Conservation (phyloP, 208 protist species). For the Acanthamoeba rhysodes region DNA sequence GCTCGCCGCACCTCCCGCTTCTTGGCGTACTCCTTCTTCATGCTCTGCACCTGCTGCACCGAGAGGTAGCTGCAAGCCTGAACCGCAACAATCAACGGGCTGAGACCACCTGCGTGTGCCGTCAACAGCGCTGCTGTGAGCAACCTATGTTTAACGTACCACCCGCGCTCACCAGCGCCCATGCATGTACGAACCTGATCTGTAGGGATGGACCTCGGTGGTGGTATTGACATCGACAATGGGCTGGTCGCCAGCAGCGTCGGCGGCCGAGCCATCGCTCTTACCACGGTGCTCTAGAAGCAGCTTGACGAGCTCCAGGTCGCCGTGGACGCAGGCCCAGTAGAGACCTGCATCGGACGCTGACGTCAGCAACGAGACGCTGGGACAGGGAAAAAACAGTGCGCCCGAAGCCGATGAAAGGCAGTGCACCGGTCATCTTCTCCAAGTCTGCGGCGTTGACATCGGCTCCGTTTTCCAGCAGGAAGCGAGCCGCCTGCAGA, state of each 20-base stretch:
- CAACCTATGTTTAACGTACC: neutral
- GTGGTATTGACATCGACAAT: neutral
- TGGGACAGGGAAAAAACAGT: neutral
- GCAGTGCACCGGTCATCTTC: neutral
- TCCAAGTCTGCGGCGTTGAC: neutral
- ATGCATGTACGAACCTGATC: neutral
- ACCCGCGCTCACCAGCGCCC: neutral
- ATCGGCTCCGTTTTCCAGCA: neutral
- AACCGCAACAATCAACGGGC: neutral
- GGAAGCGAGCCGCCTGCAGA: neutral
- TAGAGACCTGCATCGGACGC: neutral
- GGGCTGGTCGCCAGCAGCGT: neutral
- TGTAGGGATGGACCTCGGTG: neutral
- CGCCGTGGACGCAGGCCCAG: neutral
- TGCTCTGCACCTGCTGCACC: neutral
- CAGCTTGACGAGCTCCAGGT: slow-evolving; percentile 18
- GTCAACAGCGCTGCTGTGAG: neutral
- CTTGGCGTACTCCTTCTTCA: neutral
- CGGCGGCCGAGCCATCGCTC: neutral
- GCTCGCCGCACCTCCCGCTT: neutral
- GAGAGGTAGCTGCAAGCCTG: neutral
- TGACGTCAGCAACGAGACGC: neutral
- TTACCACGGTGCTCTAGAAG: neutral
- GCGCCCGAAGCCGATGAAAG: neutral
- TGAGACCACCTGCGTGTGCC: neutral